Conservation (phyloP, 106 monocot species). For the Apostasia ramifera region DNA sequence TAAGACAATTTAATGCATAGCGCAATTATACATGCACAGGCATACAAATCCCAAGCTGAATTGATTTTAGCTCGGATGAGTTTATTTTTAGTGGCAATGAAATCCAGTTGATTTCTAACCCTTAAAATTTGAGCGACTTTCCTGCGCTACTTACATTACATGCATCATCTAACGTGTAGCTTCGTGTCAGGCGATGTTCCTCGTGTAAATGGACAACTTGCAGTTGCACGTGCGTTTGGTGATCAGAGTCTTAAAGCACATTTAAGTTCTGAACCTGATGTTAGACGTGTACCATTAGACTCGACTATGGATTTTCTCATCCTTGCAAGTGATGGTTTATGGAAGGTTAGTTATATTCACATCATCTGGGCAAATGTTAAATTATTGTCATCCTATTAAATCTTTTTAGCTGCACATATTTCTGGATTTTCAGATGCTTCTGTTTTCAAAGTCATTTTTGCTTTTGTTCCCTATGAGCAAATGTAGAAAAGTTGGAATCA, state of each 20-base stretch:
- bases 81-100: too few species aligned
- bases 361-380: not conserved
- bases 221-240: conserved; percentile 61
- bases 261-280: conserved; percentile 62
- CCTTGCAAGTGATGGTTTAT: conserved; percentile 51
- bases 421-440: too few species aligned
- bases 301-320: conserved; percentile 31
- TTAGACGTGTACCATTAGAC: conserved; percentile 21
- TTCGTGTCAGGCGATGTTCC: conserved; percentile 28
- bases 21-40: too few species aligned
- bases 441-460: too few species aligned
- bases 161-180: not conserved
- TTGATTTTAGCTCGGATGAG: too few species aligned
- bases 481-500: too few species aligned
- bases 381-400: not conserved
- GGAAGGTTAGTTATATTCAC: conserved; percentile 31
- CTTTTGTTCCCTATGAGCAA: too few species aligned
- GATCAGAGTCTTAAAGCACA: conserved; percentile 55
- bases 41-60: too few species aligned
- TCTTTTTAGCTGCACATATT: too few species aligned
- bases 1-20: too few species aligned
- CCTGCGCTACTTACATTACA: not conserved
- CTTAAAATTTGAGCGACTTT: too few species aligned
- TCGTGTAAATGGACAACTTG: conserved; percentile 50
- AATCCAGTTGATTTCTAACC: too few species aligned